Evolutionary conservation across 2,329 filamentous ascomycete genomes (phyloP).

Genomic region (Catunica adiposa): DNA sequence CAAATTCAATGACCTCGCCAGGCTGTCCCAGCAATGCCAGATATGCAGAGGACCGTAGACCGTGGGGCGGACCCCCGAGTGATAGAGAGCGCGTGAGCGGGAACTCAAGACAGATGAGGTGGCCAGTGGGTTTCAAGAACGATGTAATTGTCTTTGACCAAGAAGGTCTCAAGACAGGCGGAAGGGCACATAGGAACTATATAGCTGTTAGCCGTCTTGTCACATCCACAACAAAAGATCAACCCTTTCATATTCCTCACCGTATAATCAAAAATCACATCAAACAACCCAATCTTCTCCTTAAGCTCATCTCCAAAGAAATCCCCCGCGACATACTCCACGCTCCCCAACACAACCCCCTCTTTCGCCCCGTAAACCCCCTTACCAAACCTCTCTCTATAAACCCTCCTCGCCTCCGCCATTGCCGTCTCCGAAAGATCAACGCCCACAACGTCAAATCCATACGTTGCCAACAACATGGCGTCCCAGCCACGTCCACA

Average conservation of each 20-base stretch:
- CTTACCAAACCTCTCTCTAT: slow-evolving; percentile 20
- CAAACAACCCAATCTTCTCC: slow-evolving; percentile 36
- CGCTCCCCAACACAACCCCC: slow-evolving; percentile 23
- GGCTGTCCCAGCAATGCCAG: slow-evolving; percentile 53
- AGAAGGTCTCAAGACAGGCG: slow-evolving; percentile 31
- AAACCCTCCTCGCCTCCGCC: slow-evolving; percentile 26
- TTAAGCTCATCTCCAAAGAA: slow-evolving; percentile 50
- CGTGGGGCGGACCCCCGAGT: slow-evolving; percentile 56
- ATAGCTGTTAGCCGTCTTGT: not conserved
- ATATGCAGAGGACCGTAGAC: slow-evolving; percentile 52
- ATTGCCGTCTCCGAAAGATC: slow-evolving; percentile 41
- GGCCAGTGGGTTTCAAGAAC: slow-evolving; percentile 32
- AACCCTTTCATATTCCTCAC: too few relatives aligned
- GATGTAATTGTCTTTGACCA: slow-evolving; percentile 38
- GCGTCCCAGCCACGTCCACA: slow-evolving; percentile 75
- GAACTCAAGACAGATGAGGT: slow-evolving; percentile 56
- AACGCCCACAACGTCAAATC: slow-evolving; percentile 62
- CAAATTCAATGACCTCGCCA: slow-evolving; percentile 48
- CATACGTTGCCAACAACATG: slow-evolving; percentile 53
- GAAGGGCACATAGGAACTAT: slow-evolving; percentile 47
- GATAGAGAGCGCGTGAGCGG: slow-evolving; percentile 53
- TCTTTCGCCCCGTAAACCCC: slow-evolving; percentile 23
- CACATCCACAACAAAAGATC: too few relatives aligned
- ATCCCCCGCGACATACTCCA: slow-evolving; percentile 42
- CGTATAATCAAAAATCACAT: slow-evolving; percentile 49